Base-by-base conservation (phyloP, 345 rosid genomes). In the Populus euphratica region DNA sequence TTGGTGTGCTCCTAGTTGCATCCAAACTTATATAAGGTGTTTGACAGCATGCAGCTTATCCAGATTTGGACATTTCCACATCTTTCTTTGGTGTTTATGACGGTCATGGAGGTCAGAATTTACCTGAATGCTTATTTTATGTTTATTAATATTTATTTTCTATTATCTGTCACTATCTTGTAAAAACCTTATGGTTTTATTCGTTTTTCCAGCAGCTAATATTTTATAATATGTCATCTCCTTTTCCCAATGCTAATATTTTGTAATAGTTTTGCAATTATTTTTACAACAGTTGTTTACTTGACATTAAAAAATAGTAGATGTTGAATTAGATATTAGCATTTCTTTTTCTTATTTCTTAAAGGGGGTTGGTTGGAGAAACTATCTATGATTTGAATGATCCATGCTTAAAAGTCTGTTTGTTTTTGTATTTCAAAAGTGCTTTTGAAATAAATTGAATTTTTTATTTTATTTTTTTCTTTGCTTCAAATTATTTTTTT, bases 1-100 rank as follows among this genome's bases (percentile, higher is more conserved):
- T 14, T 67, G 14, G 13, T 38, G 6, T 39, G 41, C 52, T 56
- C 9, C 16, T 63, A 33, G 49, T 44, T 74, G 89, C 94, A 92
- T 85, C 83, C 93, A 93, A 79, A 89, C 91, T 81, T 74, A 3
- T 74, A 23, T 68, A 21, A 74, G 78, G 21, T 75, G 69, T 63
- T 69, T 35, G 70, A 63, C 78, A 79, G 82, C 78, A 79, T 62
- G 82, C 82, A 10, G 82, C 82, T 69, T 79, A 79, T 74, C 82
- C 75, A 62, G 87, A 90, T 84, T 81, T 94, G 79, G 99, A 96
- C 86, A 82, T 84, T 76, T 86, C 86, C 63, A 88, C 97, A 79
- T 90, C 97, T 27, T 94, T 96, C 92, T 93, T 92, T 80, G 98
- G 98, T 82, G 98, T 96, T 70, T 93, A 92, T 83, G 98, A 94